Percentiles rank a stretch among this genome's conserved stretches.
These are phyloP conservation scores for Sphagnum magellanicum DNA, from an alignment of 228 moss, liverwort and hornwort genomes.

Conservation along the genomic window DNA sequence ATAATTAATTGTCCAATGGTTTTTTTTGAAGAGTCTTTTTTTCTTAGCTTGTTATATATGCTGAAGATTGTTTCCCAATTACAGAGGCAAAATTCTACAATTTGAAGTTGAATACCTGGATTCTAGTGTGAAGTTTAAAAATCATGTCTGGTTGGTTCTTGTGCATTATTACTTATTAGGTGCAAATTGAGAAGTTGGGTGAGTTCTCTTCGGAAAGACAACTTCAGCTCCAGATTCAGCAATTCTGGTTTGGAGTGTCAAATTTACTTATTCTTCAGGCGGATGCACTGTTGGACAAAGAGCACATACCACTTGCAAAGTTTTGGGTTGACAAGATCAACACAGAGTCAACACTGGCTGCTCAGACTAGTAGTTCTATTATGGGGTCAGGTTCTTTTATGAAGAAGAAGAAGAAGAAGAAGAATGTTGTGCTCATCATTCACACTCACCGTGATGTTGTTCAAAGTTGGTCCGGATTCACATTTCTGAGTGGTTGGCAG, in stretches of 20 bases:
- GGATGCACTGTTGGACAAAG: constrained; percentile 42
- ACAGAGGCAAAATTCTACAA: too few relatives aligned
- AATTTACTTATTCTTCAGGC: constrained; percentile 45
- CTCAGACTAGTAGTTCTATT: constrained; percentile 12
- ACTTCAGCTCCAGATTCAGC: constrained; percentile 36
- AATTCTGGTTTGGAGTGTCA: constrained; percentile 23
- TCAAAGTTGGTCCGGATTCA: constrained; percentile 37
- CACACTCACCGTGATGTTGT: constrained; percentile 42
- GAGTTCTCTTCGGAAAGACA: constrained; percentile 52
- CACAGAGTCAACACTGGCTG: constrained; percentile 9
- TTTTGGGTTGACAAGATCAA: constrained; percentile 38
- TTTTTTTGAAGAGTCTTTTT: too few relatives aligned
- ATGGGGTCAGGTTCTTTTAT: not conserved
- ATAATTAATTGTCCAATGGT: too few relatives aligned
- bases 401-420: constrained; percentile 15
- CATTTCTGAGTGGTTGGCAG: constrained; percentile 57
- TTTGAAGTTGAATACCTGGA: too few relatives aligned
- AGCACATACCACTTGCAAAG: constrained; percentile 48
- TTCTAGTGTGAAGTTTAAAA: too few relatives aligned
- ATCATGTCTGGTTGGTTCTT: too few relatives aligned
- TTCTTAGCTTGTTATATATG: too few relatives aligned
- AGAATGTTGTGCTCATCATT: constrained; percentile 37
- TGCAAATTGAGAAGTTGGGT: constrained; percentile 51
- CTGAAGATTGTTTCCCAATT: too few relatives aligned
- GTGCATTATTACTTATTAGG: constrained; percentile 9